Base-by-base conservation (phyloP, 805 yeast species). In the Hanseniaspora hatyaiensis region DNA sequence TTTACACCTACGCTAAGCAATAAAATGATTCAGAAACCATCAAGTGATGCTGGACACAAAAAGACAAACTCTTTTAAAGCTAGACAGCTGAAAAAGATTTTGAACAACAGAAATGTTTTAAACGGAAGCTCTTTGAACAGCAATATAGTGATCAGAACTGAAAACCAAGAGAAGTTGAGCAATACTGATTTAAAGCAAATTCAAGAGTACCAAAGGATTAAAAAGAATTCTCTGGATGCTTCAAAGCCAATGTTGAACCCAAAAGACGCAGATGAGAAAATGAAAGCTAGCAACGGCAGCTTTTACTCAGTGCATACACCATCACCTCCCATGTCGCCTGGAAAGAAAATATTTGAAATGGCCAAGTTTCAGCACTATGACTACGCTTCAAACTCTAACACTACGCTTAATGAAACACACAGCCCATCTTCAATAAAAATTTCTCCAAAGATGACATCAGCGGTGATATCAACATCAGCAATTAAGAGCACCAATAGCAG, bases 21-120 rank as follows among this genome's bases (percentile, higher is more conserved):
- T 15, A 57, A 58, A 32, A 46, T 63, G 45, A 57, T 63, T 18
- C 59, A 61, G n/a, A 61, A 57, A 46, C 29, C 48, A 49, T 38
- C 54, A 53, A 40, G 39, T 49, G 34, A 26, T 23, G 12, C 32
- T 15, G 22, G 40, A 24, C 67, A 63, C 49, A 62, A 58, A 50
- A 63, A 63, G 46, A 60, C 64, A 2, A 62, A 62, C 49, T 61
- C 65, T 41, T 63, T 62, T 46, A 63, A 62, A 52, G 66, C 66
- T 2, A 51, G 62, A 46, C 62, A 62, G 51, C 40, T 62, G 44
- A 63, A 62, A 40, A 58, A 58, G 30, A 48, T 63, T 40, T 50
- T 63, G 30, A 57, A 56, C 29, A 55, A 57, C 40, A 56, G 67
- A 48, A 62, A 61, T 43, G 41, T 60, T 6, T 48, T 62, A n/a